Evolutionary conservation across 2,329 filamentous ascomycete genomes (phyloP).

Genomic region (Didymella segeticola): DNA sequence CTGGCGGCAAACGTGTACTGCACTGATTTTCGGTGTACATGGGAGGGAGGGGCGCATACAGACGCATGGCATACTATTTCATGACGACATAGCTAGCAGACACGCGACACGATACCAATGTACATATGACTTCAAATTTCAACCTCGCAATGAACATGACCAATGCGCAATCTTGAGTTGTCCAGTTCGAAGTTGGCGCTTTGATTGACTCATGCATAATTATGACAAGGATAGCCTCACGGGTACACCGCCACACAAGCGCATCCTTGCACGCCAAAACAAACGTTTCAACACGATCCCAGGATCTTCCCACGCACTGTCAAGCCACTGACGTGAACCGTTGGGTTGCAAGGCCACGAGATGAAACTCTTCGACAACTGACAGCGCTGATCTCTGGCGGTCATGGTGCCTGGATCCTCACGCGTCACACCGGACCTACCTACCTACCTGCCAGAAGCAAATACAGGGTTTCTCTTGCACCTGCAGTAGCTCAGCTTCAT

Average conservation of each 20-base stretch:
- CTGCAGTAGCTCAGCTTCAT: neutral
- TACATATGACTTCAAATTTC: slow-evolving; percentile 7
- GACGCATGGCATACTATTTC: slow-evolving; percentile 1
- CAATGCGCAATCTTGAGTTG: too few relatives aligned
- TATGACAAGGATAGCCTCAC: slow-evolving; percentile 4
- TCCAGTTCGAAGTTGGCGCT: too few relatives aligned
- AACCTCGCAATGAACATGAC: too few relatives aligned
- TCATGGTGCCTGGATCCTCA: neutral
- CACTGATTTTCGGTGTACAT: slow-evolving; percentile 2
- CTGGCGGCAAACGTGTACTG: neutral
- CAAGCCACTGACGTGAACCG: neutral
- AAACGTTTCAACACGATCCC: neutral
- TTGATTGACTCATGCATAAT: neutral
- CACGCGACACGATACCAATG: slow-evolving; percentile 14
- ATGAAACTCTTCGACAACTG: neutral
- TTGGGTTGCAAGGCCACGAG: slow-evolving; percentile 4
- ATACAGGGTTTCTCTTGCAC: neutral
- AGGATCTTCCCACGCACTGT: neutral
- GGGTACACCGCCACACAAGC: slow-evolving; percentile 5
- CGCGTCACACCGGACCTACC: too few relatives aligned
- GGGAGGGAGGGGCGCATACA: slow-evolving; percentile 2
- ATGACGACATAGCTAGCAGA: slow-evolving; percentile 12
- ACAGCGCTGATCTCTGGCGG: slow-evolving; percentile 1
- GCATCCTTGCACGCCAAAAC: neutral
- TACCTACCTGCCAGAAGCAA: neutral